Evolutionary conservation across 2,329 filamentous ascomycete species (phyloP), one percentile per base, ranked within the genome.

Genomic region (Alternaria hordeiaustralica): DNA sequence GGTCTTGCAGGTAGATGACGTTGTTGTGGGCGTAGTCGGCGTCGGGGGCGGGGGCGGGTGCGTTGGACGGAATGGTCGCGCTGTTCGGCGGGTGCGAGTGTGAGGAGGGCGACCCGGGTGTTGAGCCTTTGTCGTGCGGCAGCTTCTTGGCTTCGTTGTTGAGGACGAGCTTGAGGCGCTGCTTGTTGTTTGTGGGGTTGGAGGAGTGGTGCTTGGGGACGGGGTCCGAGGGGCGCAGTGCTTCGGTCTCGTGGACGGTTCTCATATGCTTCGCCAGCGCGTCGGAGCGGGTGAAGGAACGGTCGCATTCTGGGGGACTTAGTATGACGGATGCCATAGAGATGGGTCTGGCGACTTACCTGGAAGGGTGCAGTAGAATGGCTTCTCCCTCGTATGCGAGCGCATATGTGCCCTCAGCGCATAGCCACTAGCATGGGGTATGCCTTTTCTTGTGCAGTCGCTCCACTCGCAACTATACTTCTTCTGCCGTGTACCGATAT

Each of bases 401-500:
- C 96, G 87, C 94, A 99, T 97, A 77, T 99, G 96, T 10, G 96
- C 96, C 79, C 97, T 94, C 68, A 99, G 84, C 5, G 96, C 96
- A 82, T 99, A 99, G 3, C 93, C 96, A 75, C 94, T 97, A 1
- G 95, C 95, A 81, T 99, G 96, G 18, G 93, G 90, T 81, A 96
- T 89, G 63, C 94, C 93, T 83, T 97, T 98, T 65, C 94, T 85
- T 57, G 86, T 87, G 79, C 96, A 99, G 70, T 95, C 95, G 63
- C 88, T 89, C 96, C 96, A 99, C 82, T 98, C 95, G 82, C 96
- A 99, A n/a, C 93, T 94, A 79, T 98, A 98, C 80, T 96, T 97
- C 82, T 97, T 97, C 82, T 96, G 92, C 58, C 94, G 89, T 65
- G 90, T 93, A 76, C 96, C 93, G 75, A 98, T 97, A 81, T 99